phyloP scores from a whole-genome alignment of 768 basidiomycete species.

The Ramaria rubella region DNA sequence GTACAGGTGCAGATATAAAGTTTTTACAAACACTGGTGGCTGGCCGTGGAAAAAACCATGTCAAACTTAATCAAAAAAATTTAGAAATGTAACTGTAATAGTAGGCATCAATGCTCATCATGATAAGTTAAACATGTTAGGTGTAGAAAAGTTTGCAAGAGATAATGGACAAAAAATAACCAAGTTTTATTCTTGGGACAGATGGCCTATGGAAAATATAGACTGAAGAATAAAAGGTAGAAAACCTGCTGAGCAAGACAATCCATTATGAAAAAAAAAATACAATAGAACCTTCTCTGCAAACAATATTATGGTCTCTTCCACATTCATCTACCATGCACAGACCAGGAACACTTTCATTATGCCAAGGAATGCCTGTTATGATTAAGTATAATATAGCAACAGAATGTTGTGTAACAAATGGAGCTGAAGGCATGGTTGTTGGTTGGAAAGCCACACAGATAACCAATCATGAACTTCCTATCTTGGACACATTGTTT shows the following conservation, averaged over 20 bases:
- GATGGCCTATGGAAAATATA: not conserved
- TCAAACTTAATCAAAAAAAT: not conserved
- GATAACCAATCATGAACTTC: conserved; percentile 12
- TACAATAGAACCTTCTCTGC: not conserved
- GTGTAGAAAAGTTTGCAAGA: not conserved
- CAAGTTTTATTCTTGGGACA: not conserved
- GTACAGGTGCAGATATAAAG: too few relatives aligned
- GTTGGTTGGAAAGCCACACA: conserved; percentile 21
- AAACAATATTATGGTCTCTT: not conserved
- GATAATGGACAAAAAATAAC: not conserved
- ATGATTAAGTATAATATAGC: conserved; percentile 29
- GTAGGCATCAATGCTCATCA: not conserved
- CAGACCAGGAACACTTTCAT: conserved; percentile 21
- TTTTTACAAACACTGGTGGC: not conserved
- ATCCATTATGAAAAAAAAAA: not conserved
- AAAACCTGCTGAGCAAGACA: not conserved
- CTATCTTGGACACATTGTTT: conserved; percentile 25
- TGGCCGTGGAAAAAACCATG: not conserved
- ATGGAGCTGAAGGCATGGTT: conserved; percentile 24
- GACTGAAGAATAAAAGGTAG: not conserved
- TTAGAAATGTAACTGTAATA: not conserved
- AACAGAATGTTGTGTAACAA: too few relatives aligned
- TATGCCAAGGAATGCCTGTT: conserved; percentile 31
- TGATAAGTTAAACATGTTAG: not conserved
- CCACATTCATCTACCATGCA: conserved; percentile 16